A percentile compares a stretch with the other conserved stretches of the same genome.
These are phyloP conservation scores for Phytophthora sojae DNA, from an alignment of 352 stramenopile genomes.

Conservation along the genomic window DNA sequence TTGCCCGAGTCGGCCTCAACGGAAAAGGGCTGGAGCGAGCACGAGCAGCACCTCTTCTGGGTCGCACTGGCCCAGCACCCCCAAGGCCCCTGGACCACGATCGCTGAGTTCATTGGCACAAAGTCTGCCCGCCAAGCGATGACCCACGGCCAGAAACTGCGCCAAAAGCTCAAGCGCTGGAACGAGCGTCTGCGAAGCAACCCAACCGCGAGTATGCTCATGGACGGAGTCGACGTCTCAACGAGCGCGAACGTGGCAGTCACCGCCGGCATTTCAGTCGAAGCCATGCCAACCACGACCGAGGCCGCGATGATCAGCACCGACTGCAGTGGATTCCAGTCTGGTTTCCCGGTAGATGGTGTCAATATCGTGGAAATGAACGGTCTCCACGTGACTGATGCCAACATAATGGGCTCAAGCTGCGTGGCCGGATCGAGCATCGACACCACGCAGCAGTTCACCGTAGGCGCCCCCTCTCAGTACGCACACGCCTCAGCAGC, in stretches of 20 bases:
- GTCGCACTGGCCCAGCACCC: slow-evolving; percentile 47
- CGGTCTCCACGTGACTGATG: slow-evolving; percentile 3
- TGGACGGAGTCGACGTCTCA: slow-evolving; percentile 24
- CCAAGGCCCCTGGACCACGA: slow-evolving; percentile 53
- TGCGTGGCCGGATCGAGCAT: neutral
- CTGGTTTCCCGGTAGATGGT: slow-evolving; percentile 8
- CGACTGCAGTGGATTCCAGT: neutral
- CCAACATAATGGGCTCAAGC: neutral
- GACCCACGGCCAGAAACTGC: slow-evolving; percentile 61
- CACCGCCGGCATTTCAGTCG: slow-evolving; percentile 19
- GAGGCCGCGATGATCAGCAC: neutral
- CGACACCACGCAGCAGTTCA: neutral
- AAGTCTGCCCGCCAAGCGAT: slow-evolving; percentile 57
- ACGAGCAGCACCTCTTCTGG: slow-evolving; percentile 57
- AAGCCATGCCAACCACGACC: neutral
- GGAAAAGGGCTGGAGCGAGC: slow-evolving; percentile 42
- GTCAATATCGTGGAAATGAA: slow-evolving; percentile 23
- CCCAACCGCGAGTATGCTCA: slow-evolving; percentile 28
- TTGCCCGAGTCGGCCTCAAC: slow-evolving; percentile 28
- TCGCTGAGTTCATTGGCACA: slow-evolving; percentile 56
- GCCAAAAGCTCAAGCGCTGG: slow-evolving; percentile 60
- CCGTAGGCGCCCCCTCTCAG: neutral
- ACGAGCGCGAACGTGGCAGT: slow-evolving; percentile 8
- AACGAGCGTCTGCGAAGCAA: slow-evolving; percentile 43
- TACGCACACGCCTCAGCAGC: neutral